Evolutionary conservation across 805 yeast species (phyloP), one percentile per base, ranked within the genome.

Genomic region (Candida hispaniensis): DNA sequence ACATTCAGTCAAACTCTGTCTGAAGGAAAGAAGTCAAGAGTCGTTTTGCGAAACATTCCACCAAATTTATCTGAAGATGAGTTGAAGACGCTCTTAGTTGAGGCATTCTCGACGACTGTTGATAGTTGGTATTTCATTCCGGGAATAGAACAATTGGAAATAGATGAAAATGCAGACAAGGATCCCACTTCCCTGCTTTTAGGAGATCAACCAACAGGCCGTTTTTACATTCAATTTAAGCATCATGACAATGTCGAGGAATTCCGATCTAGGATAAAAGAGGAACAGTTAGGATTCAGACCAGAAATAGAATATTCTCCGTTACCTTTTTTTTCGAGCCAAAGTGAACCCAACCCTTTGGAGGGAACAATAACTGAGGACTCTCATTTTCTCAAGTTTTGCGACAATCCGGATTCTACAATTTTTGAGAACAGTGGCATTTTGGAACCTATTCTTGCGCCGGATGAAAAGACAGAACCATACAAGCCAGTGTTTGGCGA

Each of bases 51-150:
- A n/a, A 22, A 23, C 3, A 23, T 32, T 3, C 36, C 36, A 6
- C 28, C 23, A 5, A 17, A 32, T 10, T 27, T 32, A 18, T 12
- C 17, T 6, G 3, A 17, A 3, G 28, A 32, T 10, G 28, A 22
- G 11, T 17, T 32, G 7, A 22, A 22, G 12, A 17, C 23, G n/a
- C 18, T 13, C 16, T 4, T 32, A 14, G 18, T 32, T 5, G 6
- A 6, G n/a, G 28, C 36, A 2, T 32, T 23, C 5, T 9, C 10
- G 2, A 23, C 16, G 4, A 6, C 15, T 6, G 22, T 32, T 8
- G 36, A 32, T 8, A 17, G 23, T 5, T 32, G 36, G 36, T 32
- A 32, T 7, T 19, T 32, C 15, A 23, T 32, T 9, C 36, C 28
- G n/a, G 3, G 18, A 23, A 6, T 32, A 28, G 28, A 2, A 12